Base-by-base conservation (phyloP, 2,329 filamentous ascomycete genomes). In the Nothophaeocryptopus gaeumannii region DNA sequence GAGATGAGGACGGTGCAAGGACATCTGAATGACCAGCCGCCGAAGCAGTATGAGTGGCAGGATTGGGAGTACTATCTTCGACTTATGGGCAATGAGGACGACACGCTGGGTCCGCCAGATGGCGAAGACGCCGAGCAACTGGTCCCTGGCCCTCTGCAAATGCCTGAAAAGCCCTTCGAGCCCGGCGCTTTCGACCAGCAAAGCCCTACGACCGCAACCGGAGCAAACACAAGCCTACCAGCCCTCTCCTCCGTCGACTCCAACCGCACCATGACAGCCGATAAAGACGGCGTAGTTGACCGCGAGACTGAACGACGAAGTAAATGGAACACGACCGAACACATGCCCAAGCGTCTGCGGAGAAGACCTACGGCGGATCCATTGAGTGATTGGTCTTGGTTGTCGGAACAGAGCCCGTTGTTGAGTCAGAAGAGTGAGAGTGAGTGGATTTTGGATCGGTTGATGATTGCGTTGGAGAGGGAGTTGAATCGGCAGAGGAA, bases 401-500 rank as follows among this genome's bases (percentile, higher is more conserved):
- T 90, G 1, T 85, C 84, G 0, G 76, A 81, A 39, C 72, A 79
- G 11, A 87, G 82, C 57, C 86, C 86, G 3, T 72, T 90, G 10
- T 84, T 89, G 80, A 80, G 84, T 2, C 77, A 77, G 40, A 78
- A 82, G 61, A 79, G 80, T 48, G 86, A 90, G 70, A 78, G 81
- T 11, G 81, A 88, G 63, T 90, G 86, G 86, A 81, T 90, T 32
- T 66, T 89, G 35, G 82, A 88, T 52, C 75, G 80, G 52, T 66
- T 90, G 44, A 78, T 78, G 53, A 73, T 74, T 44, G 78, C 71
- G 51, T 70, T 91, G 33, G 75, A 79, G 43, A 66, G 70, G 10
- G 76, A 80, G 66, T 64, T 80, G 37, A 70, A 70, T 39, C 51
- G 62, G 13, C 51, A 58, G 32, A 42, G 59, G 3, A 61, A 60